Conservation (phyloP, 2,329 filamentous ascomycete species). For the Clonostachys solani region DNA sequence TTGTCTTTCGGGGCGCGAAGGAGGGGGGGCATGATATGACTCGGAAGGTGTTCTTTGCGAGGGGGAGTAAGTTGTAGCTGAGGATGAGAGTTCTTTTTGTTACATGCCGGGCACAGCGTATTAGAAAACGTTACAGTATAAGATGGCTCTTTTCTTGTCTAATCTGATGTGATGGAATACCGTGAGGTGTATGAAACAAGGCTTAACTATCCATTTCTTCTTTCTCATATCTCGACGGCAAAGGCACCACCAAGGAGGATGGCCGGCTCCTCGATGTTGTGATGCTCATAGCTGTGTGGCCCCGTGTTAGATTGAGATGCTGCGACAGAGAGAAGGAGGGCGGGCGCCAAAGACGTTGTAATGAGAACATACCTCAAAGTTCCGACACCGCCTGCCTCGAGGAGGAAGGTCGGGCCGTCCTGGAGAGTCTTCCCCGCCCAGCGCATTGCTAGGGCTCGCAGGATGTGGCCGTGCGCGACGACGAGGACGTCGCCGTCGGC, state of each 20-base stretch:
- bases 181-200: no score
- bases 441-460: constrained; percentile 81
- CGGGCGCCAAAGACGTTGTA: background rate
- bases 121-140: no score
- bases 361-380: constrained; percentile 61
- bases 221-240: constrained; percentile 25
- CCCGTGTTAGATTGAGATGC: background rate
- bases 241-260: constrained; percentile 75
- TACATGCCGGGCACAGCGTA: background rate
- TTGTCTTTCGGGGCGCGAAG: constrained; percentile 31
- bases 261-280: constrained; percentile 73
- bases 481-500: constrained; percentile 42
- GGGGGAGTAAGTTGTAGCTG: constrained; percentile 33
- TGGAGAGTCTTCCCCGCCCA: constrained; percentile 74
- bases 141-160: no score
- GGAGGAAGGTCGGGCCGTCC: constrained; percentile 71
- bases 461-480: constrained; percentile 86
- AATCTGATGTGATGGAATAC: no score
- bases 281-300: constrained; percentile 69
- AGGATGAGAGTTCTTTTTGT: background rate
- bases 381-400: constrained; percentile 87
- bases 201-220: no score
- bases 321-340: background rate
- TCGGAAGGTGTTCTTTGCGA: constrained; percentile 41
- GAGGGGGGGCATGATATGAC: constrained; percentile 25